A percentile compares a stretch with the other conserved stretches of the same genome.
These are phyloP conservation scores for Bretschneidera sinensis DNA, from an alignment of 345 rosid species.

Conservation along the genomic window DNA sequence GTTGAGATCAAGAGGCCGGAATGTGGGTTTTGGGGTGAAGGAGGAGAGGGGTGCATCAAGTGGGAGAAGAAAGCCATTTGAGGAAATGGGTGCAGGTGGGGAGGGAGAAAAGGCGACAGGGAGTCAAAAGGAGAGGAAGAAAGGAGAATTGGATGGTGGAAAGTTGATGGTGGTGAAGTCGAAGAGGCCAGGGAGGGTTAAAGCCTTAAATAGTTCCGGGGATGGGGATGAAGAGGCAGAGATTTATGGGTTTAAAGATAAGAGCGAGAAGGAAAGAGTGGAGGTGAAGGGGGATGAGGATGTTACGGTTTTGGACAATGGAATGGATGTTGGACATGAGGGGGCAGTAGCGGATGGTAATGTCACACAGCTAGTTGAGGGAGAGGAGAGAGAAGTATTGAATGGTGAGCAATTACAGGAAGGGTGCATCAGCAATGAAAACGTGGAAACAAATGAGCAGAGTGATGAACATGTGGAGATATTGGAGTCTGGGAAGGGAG, in stretches of 20 bases:
- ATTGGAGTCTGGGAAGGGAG: slow-evolving; percentile 19
- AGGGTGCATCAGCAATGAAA: slow-evolving; percentile 24
- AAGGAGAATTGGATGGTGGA: slow-evolving; percentile 15
- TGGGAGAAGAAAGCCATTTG: slow-evolving; percentile 58
- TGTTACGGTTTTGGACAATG: slow-evolving; percentile 19
- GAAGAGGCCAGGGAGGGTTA: slow-evolving; percentile 26
- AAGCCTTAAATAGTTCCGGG: slow-evolving; percentile 20
- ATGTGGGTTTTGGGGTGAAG: slow-evolving; percentile 16
- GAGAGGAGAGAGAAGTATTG: slow-evolving; percentile 22
- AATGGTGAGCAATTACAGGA: slow-evolving; percentile 24
- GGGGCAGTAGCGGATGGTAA: slow-evolving; percentile 18
- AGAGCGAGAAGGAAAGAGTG: slow-evolving; percentile 22
- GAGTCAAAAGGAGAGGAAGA: slow-evolving; percentile 19
- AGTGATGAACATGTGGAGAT: slow-evolving; percentile 14
- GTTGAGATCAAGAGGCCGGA: slow-evolving; percentile 50
- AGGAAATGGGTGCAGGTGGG: slow-evolving; percentile 21
- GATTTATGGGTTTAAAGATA: slow-evolving; percentile 30
- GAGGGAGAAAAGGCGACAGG: slow-evolving; percentile 16
- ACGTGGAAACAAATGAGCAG: slow-evolving; percentile 22
- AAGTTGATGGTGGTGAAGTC: slow-evolving; percentile 15
- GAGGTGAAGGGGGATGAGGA: slow-evolving; percentile 24
- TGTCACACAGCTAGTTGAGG: slow-evolving; percentile 25
- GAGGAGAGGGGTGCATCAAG: slow-evolving; percentile 12
- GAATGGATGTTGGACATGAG: slow-evolving; percentile 17
- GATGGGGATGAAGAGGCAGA: slow-evolving; percentile 29